Evolutionary conservation across 768 basidiomycete genomes (phyloP).

Genomic region (Daedaleopsis sinensis): DNA sequence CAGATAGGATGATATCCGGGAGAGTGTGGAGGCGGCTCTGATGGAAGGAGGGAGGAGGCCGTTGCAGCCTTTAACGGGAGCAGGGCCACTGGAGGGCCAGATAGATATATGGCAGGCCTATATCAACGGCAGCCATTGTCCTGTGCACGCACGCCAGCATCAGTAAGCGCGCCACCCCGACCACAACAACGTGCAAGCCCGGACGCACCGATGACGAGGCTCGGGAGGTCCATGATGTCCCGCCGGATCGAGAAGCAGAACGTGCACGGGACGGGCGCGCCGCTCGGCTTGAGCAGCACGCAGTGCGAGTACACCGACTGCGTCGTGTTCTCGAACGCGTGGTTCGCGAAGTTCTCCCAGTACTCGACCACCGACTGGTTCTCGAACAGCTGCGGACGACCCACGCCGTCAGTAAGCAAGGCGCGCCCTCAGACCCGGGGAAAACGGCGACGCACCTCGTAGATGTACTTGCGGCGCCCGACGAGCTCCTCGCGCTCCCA

Average conservation of each 20-base stretch:
- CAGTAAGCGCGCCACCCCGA: background rate
- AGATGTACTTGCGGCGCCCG: conserved; percentile 60
- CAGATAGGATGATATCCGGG: background rate
- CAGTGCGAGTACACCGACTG: conserved; percentile 95
- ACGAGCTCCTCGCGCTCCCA: conserved; percentile 87
- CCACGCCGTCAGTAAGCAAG: background rate
- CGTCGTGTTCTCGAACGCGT: conserved; percentile 97
- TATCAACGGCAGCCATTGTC: conserved; percentile 87
- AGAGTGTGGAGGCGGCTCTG: background rate
- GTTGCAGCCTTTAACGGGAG: background rate
- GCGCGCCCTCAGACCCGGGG: no score
- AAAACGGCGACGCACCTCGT: conserved; percentile 49
- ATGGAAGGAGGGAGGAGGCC: background rate
- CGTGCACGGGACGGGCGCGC: conserved; percentile 85
- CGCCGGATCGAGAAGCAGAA: conserved; percentile 96
- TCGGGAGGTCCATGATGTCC: conserved; percentile 89
- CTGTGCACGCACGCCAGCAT: conserved; percentile 36
- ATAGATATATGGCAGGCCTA: conserved; percentile 35
- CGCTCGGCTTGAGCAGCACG: conserved; percentile 82
- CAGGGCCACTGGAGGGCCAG: background rate
- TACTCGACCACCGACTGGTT: conserved; percentile 94
- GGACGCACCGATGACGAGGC: conserved; percentile 79
- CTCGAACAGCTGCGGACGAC: conserved; percentile 73
- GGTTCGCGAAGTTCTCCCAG: conserved; percentile 95
- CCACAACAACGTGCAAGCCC: background rate